These are phyloP conservation scores for Skeletonema marinoi DNA, from an alignment of 108 stramenopile genomes.

Conservation along the genomic window DNA sequence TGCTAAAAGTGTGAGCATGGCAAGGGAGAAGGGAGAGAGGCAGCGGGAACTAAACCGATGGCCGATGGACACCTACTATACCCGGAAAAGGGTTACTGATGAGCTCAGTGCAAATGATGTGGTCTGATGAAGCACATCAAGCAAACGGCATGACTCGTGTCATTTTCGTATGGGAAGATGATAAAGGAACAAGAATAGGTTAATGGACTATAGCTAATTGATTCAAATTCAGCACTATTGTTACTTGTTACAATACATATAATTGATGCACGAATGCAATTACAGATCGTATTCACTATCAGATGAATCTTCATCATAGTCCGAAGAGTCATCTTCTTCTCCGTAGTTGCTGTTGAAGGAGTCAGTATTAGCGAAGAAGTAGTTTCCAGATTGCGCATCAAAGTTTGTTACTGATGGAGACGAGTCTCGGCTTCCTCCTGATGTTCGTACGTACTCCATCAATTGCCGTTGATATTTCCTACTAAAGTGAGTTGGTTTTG, in stretches of 20 bases:
- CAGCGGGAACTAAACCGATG: too few species aligned
- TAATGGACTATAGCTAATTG: too few species aligned
- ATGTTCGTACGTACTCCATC: slow-evolving; percentile 35
- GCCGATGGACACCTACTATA: too few species aligned
- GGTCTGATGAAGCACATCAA: too few species aligned
- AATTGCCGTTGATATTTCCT: slow-evolving; percentile 35
- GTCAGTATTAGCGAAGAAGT: slow-evolving; percentile 2
- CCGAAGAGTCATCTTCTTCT: slow-evolving; percentile 12
- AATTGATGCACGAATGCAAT: background rate
- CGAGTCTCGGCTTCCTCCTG: slow-evolving; percentile 18
- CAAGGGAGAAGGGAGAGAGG: too few species aligned
- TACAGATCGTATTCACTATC: slow-evolving; percentile 29
- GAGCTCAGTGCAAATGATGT: too few species aligned
- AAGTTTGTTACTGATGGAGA: slow-evolving; percentile 4
- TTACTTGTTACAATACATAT: background rate
- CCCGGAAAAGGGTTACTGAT: too few species aligned
- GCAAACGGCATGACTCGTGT: too few species aligned
- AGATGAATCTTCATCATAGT: slow-evolving; percentile 33
- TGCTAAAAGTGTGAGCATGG: too few species aligned
- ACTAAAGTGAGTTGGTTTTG: slow-evolving; percentile 57
- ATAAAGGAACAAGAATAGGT: too few species aligned
- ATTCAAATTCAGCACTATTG: background rate
- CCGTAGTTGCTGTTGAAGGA: slow-evolving; percentile 11
- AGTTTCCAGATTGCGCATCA: background rate
- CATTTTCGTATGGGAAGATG: too few species aligned